These are phyloP conservation scores for Sporothrix phasma DNA, from an alignment of 2,329 filamentous ascomycete species.

Conservation along the genomic window DNA sequence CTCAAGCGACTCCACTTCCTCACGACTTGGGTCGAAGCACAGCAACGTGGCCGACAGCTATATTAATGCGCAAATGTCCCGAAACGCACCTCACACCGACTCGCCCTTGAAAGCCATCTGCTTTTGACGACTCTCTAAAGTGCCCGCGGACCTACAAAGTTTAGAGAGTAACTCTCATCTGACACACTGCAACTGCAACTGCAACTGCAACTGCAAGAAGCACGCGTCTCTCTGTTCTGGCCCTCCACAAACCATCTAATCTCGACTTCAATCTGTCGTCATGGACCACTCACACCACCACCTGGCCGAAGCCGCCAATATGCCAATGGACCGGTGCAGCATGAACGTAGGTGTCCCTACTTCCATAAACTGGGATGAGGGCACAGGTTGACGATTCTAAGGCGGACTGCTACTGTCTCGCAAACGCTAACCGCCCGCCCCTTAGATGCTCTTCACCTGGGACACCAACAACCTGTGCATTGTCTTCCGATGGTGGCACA, in stretches of 20 bases:
- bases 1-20: slow-evolving; percentile 10
- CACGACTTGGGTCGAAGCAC: background rate
- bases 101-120: background rate
- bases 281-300: slow-evolving; percentile 39
- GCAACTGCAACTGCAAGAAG: too few relatives aligned
- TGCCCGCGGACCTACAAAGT: background rate
- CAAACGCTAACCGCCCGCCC: background rate
- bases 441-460: slow-evolving; percentile 97
- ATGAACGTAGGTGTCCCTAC: slow-evolving; percentile 65
- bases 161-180: background rate
- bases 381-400: background rate
- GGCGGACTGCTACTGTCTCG: background rate
- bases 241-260: background rate
- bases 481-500: slow-evolving; percentile 84
- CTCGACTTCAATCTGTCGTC: background rate
- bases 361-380: background rate
- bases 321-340: slow-evolving; percentile 60
- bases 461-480: slow-evolving; percentile 89
- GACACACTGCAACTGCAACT: background rate
- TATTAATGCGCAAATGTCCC: background rate
- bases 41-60: background rate
- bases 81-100: background rate
- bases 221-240: background rate
- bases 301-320: slow-evolving; percentile 46
- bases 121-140: background rate